Evolutionary conservation across 2,329 filamentous ascomycete species (phyloP), one percentile per base, ranked within the genome.

Genomic region (Beauveria brongniartii): DNA sequence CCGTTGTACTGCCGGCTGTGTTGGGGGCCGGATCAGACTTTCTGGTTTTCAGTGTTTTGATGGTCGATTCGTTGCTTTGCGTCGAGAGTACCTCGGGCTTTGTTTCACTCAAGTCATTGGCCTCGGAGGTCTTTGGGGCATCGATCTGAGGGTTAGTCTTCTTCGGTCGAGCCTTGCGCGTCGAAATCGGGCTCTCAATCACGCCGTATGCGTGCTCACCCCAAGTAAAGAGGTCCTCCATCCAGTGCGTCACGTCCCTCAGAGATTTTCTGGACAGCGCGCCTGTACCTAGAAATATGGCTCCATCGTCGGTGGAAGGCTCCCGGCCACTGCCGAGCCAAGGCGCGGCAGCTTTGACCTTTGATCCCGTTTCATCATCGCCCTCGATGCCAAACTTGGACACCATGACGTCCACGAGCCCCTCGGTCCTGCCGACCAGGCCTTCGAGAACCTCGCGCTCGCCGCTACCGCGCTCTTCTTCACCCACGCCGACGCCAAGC

Each of bases 361-460:
- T 67, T 1, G 66, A 56, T 6, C 67, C 69, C 3, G 66, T 63
- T 18, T 65, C 59, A 8, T 68, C 69, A 5, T 68, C 72, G 9
- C 70, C 71, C n/a, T 75, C 71, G 14, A 91, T 71, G 18, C 91
- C 93, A 72, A 95, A 97, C 66, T 89, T 87, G 48, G 90, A 92
- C 3, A 97, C 92, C 47, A 97, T 79, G 54, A 97, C 73, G 73
- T 99, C 94, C 6, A 96, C 83, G 44, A 99, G 79, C 1, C 94
- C 94, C 56, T 94, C 88, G 26, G 91, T 90, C 60, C 90, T 81
- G 10, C 81, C 82, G 1, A 91, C 85, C 64, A 96, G 85, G n/a
- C 91, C 91, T 72, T 97, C 93, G 1, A 99, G 78, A 0, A 97
- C 93, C 67, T 95, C 93, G 67, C 93, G 82, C 76, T 97, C 93